Evolutionary conservation across 1,284 basidiomycete species (phyloP).

Genomic region (Wolfiporia cocos): DNA sequence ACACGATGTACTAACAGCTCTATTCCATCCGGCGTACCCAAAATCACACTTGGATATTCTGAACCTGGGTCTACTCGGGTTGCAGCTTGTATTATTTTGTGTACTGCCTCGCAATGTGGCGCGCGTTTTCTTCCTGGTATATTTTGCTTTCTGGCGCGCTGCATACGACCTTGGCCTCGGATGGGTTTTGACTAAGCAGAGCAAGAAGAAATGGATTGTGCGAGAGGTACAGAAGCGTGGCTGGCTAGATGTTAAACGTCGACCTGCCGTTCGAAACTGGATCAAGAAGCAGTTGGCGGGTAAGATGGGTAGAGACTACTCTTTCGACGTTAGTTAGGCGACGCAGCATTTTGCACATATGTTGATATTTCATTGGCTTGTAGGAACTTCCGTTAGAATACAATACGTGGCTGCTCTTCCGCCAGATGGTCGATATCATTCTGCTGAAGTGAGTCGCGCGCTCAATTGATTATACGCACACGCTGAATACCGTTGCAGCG

Average conservation of each 20-base stretch:
- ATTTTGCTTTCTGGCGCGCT: slow-evolving; percentile 91
- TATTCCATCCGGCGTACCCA: slow-evolving; percentile 84
- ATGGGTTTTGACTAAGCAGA: slow-evolving; percentile 91
- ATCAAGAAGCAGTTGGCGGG: slow-evolving; percentile 81
- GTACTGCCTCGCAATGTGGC: slow-evolving; percentile 50
- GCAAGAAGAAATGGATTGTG: slow-evolving; percentile 92
- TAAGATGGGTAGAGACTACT: slow-evolving; percentile 94
- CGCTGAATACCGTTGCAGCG: slow-evolving; percentile 41
- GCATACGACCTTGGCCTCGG: slow-evolving; percentile 94
- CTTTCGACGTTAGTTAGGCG: slow-evolving; percentile 68
- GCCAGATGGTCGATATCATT: slow-evolving; percentile 92
- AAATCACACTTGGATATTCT: slow-evolving; percentile 92
- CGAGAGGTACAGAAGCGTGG: slow-evolving; percentile 72
- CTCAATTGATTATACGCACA: neutral
- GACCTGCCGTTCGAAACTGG: slow-evolving; percentile 70
- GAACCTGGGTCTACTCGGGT: slow-evolving; percentile 73
- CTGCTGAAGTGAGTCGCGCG: slow-evolving; percentile 74
- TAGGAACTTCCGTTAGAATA: slow-evolving; percentile 80
- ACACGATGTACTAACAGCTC: slow-evolving; percentile 88
- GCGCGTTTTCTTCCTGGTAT: slow-evolving; percentile 70
- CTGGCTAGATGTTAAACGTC: slow-evolving; percentile 78
- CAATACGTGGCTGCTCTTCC: slow-evolving; percentile 89
- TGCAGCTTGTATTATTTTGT: slow-evolving; percentile 79
- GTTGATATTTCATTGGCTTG: slow-evolving; percentile 6
- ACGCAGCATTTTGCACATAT: slow-evolving; percentile 12